phyloP scores from a whole-genome alignment of 352 stramenopile genomes.

The Phytophthora sp. region DNA sequence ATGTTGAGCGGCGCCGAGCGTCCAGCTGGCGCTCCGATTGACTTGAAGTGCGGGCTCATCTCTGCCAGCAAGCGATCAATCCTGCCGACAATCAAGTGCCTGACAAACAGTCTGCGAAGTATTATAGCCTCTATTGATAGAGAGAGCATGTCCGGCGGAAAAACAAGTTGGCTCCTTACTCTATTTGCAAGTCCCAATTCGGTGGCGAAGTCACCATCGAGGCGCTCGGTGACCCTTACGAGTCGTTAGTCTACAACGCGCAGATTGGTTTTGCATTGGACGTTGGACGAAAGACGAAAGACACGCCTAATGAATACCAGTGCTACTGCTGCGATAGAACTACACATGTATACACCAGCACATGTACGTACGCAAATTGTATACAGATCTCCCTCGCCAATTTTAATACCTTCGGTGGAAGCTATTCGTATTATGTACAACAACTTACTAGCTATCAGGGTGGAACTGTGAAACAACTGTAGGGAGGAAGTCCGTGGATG shows the following conservation, averaged over 20 bases:
- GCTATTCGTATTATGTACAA: too few species aligned
- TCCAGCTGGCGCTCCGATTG: conserved; percentile 27
- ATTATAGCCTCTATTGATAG: not conserved
- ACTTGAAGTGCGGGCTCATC: conserved; percentile 29
- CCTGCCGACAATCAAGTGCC: conserved; percentile 6
- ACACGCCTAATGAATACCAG: conserved; percentile 23
- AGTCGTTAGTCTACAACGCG: conserved; percentile 2
- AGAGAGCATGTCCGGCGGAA: conserved; percentile 8
- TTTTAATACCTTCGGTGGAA: too few species aligned
- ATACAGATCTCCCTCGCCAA: too few species aligned
- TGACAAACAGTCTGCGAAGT: not conserved
- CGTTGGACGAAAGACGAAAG: conserved; percentile 24
- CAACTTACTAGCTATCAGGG: too few species aligned
- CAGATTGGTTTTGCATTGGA: conserved; percentile 9
- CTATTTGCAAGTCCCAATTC: conserved; percentile 18
- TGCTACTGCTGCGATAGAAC: not conserved
- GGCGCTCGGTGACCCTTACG: not conserved
- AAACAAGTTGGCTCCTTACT: conserved; percentile 17
- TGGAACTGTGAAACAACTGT: too few species aligned
- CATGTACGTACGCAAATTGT: too few species aligned
- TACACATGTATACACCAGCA: too few species aligned
- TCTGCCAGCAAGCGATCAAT: conserved; percentile 15
- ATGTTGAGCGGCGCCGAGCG: conserved; percentile 16
- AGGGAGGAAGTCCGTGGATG: too few species aligned
- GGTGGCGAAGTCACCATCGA: conserved; percentile 20